phyloP scores from a whole-genome alignment of 2,329 filamentous ascomycete genomes.

The Colletotrichum navitas region DNA sequence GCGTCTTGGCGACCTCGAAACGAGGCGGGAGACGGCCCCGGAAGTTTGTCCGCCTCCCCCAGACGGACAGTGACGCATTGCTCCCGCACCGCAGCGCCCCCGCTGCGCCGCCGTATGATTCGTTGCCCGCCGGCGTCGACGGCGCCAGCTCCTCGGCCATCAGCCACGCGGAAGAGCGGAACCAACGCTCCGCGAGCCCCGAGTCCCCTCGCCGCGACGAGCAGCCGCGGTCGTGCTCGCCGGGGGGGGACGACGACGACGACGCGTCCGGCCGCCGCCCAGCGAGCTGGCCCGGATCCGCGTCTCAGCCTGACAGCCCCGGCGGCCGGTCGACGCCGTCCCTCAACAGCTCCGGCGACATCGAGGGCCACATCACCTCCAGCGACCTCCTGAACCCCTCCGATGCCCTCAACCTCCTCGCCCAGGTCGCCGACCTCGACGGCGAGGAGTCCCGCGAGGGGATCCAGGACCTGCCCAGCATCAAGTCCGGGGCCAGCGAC shows the following conservation, averaged over 20 bases:
- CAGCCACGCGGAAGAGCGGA: not conserved
- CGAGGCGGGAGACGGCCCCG: constrained; percentile 53
- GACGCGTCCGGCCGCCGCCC: constrained; percentile 7
- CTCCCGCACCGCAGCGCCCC: not conserved
- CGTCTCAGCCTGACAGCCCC: constrained; percentile 40
- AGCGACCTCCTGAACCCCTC: constrained; percentile 57
- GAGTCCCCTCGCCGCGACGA: constrained; percentile 30
- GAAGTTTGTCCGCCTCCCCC: constrained; percentile 29
- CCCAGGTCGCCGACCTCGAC: constrained; percentile 57
- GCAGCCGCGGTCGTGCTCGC: constrained; percentile 41
- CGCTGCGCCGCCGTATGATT: not conserved
- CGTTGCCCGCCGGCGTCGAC: not conserved
- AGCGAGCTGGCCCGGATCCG: constrained; percentile 35
- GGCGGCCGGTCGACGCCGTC: constrained; percentile 36
- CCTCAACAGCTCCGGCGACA: constrained; percentile 41
- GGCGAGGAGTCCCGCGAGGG: constrained; percentile 41
- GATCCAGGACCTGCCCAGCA: constrained; percentile 28
- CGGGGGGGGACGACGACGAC: constrained; percentile 19
- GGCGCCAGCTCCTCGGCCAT: not conserved
- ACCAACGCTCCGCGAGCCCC: not conserved
- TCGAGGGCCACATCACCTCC: constrained; percentile 57
- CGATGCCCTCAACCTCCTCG: constrained; percentile 56
- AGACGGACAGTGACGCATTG: constrained; percentile 9
- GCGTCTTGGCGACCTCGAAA: constrained; percentile 56
- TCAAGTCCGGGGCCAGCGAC: constrained; percentile 35